These are phyloP conservation scores for Selaginella tamariscina DNA, from an alignment of 75 land plant species.

Conservation along the genomic window DNA sequence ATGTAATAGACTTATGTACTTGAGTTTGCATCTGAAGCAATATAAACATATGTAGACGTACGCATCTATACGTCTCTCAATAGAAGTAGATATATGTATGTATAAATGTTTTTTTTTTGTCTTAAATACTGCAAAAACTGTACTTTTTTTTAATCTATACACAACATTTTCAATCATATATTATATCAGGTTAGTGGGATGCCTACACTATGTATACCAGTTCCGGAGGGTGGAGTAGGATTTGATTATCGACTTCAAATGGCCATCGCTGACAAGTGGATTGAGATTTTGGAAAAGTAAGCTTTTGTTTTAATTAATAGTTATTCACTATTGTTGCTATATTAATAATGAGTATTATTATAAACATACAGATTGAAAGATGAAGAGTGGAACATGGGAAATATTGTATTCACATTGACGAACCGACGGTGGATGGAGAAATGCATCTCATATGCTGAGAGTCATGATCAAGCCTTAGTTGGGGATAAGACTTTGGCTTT, in stretches of 20 bases:
- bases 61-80: no score
- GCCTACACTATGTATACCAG: constrained; percentile 76
- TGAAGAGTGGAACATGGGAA: constrained; percentile 85
- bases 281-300: constrained; percentile 41
- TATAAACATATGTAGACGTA: no score
- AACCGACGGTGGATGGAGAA: constrained; percentile 87
- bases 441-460: constrained; percentile 87
- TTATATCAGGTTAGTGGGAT: constrained; percentile 75
- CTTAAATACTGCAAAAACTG: not conserved
- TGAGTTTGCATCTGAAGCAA: no score
- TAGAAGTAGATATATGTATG: no score
- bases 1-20: no score
- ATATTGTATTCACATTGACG: constrained; percentile 63
- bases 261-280: constrained; percentile 96
- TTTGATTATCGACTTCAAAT: constrained; percentile 93
- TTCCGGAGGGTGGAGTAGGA: constrained; percentile 78
- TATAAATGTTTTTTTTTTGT: constrained; percentile 1
- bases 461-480: constrained; percentile 95
- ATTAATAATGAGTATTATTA: not conserved
- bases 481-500: constrained; percentile 93
- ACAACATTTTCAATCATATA: no score
- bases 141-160: not conserved
- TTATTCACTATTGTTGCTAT: not conserved
- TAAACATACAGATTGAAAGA: constrained; percentile 65
- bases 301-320: not conserved